Base-by-base conservation (phyloP, 225 moss, liverwort and hornwort genomes). In the Polytrichum formosum region DNA sequence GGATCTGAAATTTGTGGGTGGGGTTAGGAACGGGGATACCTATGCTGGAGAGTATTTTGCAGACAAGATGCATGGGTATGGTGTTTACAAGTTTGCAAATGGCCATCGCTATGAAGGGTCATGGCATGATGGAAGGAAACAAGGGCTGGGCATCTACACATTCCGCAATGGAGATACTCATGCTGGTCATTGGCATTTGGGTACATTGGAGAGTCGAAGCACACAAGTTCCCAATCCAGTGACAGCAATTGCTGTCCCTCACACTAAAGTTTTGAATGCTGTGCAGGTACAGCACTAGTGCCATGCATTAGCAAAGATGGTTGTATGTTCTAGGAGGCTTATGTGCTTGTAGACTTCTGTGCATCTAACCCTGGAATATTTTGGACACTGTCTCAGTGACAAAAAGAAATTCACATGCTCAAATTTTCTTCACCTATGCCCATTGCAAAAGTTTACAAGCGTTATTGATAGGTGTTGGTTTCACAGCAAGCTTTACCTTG, bases 31-130 rank as follows among this genome's bases (percentile, higher is more conserved):
- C 65, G 91, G 93, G 69, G 95, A 95, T 56, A 95, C 93, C 18
- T 93, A 91, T 67, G 90, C 91, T 5, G 91, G 93, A 46, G 91
- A 95, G 68, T 95, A 93, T 78, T 95, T 93, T 55, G 91, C 90
- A 64, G 92, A 95, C 74, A 92, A 91, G 81, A 93, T 93, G 95
- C 95, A 95, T 69, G 92, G 92, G 8, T 92, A 92, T 63, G 95
- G 95, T 29, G 95, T 92, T 54, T 95, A 92, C 75, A 91, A 93
- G 74, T 95, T 95, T 67, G 86, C 91, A 5, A 95, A 95, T 73
- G 91, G 92, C 17, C 95, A 92, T 79, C 72, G 91, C 28, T 95
- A 92, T 75, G 95, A 95, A 74, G 92, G 95, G 53, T 95, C 95
- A 62, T 92, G 95, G 92, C 95, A 92, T 73, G 95, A 95, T 65